Evolutionary conservation across 768 basidiomycete genomes (phyloP), one percentile per base, ranked within the genome.

Genomic region (Boletales sp.): DNA sequence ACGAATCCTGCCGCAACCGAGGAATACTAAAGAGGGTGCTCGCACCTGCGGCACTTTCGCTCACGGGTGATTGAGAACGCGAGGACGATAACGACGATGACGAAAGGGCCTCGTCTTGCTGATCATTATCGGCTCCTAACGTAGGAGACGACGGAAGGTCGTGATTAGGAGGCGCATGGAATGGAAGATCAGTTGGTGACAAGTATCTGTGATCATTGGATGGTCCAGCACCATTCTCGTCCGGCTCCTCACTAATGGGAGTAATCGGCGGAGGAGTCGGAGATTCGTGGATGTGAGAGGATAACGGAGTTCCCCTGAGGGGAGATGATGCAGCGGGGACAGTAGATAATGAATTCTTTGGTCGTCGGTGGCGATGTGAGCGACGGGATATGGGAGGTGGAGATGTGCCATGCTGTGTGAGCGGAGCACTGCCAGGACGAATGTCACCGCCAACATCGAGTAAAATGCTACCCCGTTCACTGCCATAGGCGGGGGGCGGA

Each of bases 401-500:
- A 28, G 77, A 76, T 28, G 74, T 64, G 43, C 70, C 66, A 8
- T 73, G 69, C 15, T 76, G 70, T 38, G 72, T 71, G n/a, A 71
- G 63, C 18, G 74, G 71, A 5, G 74, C 71, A 18, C 68, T 68
- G 35, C 75, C 71, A 25, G 71, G 57, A 37, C 43, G 62, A 33
- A 62, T 52, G 36, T 48, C 62, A 38, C 66, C 66, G 6, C 93
- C 94, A 1, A 94, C 89, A 67, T 96, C 94, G 2, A 99, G 77
- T 9, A 99, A 75, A 50, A 99, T 97, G 64, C 92, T 95, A 8
- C 95, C 96, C 11, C 94, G 80, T 67, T 99, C 96, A 60, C 90
- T 93, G 15, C 96, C 96, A 69, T 98, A 98, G 1, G 96, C 94
- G 6, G 96, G 96, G 28, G 96, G 96, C 14, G 96, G 96, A 2